These are phyloP conservation scores for Lactuca saligna DNA, from an alignment of 129 eudicot genomes.

Conservation along the genomic window DNA sequence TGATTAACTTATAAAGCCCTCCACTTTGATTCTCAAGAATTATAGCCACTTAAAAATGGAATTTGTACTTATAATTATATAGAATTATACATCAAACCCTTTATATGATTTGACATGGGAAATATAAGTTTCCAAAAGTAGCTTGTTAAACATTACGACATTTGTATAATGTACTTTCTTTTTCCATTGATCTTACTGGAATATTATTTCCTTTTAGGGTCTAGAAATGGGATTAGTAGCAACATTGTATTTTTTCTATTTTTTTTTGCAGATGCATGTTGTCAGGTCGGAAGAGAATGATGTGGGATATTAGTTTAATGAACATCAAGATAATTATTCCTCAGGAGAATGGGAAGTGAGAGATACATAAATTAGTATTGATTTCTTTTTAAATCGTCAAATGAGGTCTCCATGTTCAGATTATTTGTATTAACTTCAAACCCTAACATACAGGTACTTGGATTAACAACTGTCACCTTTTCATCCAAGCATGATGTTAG, in stretches of 20 bases:
- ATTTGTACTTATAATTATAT: too few species aligned
- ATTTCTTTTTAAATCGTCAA: conserved; percentile 8
- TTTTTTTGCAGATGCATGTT: conserved; percentile 56
- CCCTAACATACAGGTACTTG: conserved; percentile 45
- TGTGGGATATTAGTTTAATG: conserved; percentile 57
- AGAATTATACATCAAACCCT: too few species aligned
- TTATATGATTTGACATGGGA: too few species aligned
- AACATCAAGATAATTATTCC: conserved; percentile 50
- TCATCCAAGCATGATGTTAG: not conserved
- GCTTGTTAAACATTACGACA: not conserved
- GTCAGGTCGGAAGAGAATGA: conserved; percentile 60
- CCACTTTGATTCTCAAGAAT: not conserved
- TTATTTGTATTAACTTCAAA: too few species aligned
- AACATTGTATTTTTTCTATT: conserved; percentile 1
- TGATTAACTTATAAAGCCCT: conserved; percentile 3
- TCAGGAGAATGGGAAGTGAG: conserved; percentile 40
- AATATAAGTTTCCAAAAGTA: not conserved
- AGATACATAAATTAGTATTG: conserved; percentile 56
- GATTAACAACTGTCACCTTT: conserved; percentile 44
- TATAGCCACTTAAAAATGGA: too few species aligned
- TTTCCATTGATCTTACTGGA: conserved; percentile 16
- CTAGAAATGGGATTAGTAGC: too few species aligned
- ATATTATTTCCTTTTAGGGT: too few species aligned
- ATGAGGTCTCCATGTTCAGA: not conserved
- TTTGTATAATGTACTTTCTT: conserved; percentile 18